Conservation (phyloP, 345 rosid species). For the Bruguiera gymnorhiza region DNA sequence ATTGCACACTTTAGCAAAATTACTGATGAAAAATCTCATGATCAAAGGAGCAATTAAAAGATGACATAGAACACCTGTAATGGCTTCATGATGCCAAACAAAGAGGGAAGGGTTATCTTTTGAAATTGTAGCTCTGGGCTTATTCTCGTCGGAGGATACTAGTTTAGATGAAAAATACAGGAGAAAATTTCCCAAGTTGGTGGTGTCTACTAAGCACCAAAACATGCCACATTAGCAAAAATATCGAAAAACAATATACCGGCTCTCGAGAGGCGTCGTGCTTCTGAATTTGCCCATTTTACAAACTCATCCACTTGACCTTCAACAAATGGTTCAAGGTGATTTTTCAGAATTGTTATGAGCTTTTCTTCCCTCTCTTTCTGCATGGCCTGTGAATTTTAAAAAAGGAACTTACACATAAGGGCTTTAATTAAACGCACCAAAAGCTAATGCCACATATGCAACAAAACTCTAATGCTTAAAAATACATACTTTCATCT, state of each 20-base stretch:
- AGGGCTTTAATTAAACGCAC: background rate
- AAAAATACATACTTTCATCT: constrained; percentile 49
- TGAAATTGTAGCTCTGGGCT: constrained; percentile 2
- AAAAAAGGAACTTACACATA: background rate
- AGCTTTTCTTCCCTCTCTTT: constrained; percentile 78
- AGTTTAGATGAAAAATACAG: no score
- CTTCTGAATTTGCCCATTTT: constrained; percentile 76
- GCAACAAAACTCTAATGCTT: background rate
- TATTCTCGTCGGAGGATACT: background rate
- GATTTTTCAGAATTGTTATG: constrained; percentile 50
- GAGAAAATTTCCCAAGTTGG: no score
- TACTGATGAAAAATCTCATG: no score
- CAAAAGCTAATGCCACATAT: background rate
- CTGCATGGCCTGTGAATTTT: constrained; percentile 53
- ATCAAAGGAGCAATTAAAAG: background rate
- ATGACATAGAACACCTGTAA: background rate
- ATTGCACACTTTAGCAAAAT: background rate
- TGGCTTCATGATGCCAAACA: background rate
- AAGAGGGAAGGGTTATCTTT: background rate
- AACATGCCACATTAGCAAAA: background rate
- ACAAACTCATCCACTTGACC: constrained; percentile 58
- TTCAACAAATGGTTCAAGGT: constrained; percentile 69
- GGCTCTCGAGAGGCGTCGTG: constrained; percentile 66
- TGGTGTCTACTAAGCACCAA: no score
- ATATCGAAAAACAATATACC: constrained; percentile 35